These are phyloP conservation scores for Panicum miliaceum DNA, from an alignment of 176 grass and related monocot genomes.

Conservation along the genomic window DNA sequence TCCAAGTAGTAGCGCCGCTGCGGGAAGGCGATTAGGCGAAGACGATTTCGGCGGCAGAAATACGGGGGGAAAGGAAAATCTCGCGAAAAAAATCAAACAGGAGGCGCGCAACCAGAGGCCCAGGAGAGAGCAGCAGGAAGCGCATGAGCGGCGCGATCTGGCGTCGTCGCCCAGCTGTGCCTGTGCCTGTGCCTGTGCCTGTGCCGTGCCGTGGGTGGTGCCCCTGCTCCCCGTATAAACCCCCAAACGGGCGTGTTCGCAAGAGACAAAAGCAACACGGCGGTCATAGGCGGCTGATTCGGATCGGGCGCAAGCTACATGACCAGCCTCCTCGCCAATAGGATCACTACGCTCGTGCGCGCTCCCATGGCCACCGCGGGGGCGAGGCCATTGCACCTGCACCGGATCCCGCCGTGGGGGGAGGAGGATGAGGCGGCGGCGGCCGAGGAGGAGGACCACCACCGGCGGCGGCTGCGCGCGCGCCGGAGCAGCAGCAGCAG, in stretches of 20 bases:
- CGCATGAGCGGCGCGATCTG: not conserved
- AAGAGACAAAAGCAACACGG: slow-evolving; percentile 38
- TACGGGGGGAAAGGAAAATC: not conserved
- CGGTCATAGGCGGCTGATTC: slow-evolving; percentile 29
- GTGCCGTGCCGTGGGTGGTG: no score
- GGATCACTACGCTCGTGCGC: slow-evolving; percentile 42
- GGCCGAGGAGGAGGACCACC: not conserved
- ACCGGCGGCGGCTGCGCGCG: not conserved
- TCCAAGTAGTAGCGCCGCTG: not conserved
- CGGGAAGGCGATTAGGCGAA: not conserved
- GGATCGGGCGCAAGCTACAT: slow-evolving; percentile 43
- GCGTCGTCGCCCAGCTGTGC: no score
- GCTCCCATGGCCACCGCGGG: slow-evolving; percentile 19
- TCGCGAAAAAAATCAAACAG: not conserved
- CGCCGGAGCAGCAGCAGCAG: not conserved
- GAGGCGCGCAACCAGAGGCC: not conserved
- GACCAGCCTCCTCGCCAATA: slow-evolving; percentile 44
- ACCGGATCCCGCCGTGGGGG: not conserved
- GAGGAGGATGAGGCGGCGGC: no score
- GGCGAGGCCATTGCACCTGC: slow-evolving; percentile 4
- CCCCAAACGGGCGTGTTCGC: not conserved
- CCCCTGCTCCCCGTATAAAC: not conserved
- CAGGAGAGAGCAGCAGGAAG: not conserved
- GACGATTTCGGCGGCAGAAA: not conserved
- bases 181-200: no score